Base-by-base conservation (phyloP, 495 filamentous ascomycete genomes). In the Penicillium taxi region DNA sequence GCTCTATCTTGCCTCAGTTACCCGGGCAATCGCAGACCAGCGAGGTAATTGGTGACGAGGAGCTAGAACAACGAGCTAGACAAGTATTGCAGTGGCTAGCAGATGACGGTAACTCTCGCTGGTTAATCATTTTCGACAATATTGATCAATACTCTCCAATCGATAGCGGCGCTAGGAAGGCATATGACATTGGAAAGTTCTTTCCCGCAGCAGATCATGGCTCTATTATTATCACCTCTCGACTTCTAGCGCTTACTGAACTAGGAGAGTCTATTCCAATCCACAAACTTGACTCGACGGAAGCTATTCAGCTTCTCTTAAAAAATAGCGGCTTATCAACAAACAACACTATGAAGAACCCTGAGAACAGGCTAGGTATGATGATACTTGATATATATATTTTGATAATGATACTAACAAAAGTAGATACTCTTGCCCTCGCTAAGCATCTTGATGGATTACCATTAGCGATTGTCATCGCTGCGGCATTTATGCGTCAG, bases 101-200 rank as follows among this genome's bases (percentile, higher is more conserved):
- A 21, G 6, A 35, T 8, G 17, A 38, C n/a, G 47, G 38, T 3
- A 66, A 66, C 42, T 37, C 41, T 6, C 19, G 43, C 12, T 68
- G 61, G 61, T 47, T 68, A 14, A 46, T 67, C 16, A 52, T 66
- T 29, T 53, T 66, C 30, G 61, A 67, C 26, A 67, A 67, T 45
- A 44, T 64, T 32, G 63, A 66, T 39, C 47, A 47, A 34, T 53
- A 63, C 37, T 50, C 39, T 15, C 34, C 40, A 3, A 7, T 28
- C 2, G 15, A 56, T 19, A 26, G 45, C 20, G 11, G 39, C 23
- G 37, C 34, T 43, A 14, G 32, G 15, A 23, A 50, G 32, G 45
- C 34, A 39, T 66, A 57, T 42, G 53, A 66, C 36, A 48, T 64
- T 26, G 26, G 0, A 11, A 19, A 49, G 16, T 64, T 52, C 36